A percentile compares a stretch with the other conserved stretches of the same genome.
These are phyloP conservation scores for Smittium mucronatum DNA, from an alignment of 371 early-diverging fungal genomes.

Conservation along the genomic window DNA sequence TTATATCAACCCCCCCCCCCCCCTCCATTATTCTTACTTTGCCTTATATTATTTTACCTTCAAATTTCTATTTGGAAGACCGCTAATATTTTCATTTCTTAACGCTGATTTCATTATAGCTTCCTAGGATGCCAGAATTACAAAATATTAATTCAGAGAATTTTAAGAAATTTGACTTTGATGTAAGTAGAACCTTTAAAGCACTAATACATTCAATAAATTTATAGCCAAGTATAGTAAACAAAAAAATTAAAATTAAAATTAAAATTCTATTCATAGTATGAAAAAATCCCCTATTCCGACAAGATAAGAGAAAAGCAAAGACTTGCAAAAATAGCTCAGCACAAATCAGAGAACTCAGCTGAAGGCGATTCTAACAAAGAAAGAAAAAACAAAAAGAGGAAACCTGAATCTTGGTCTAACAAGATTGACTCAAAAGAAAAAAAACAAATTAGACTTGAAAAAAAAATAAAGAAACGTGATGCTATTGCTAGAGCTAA, in stretches of 20 bases:
- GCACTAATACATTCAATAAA: too few species aligned
- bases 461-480: conserved; percentile 18
- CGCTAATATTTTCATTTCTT: too few species aligned
- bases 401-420: conserved; percentile 26
- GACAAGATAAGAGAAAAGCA: conserved; percentile 49
- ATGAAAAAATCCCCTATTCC: conserved; percentile 19
- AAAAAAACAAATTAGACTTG: conserved; percentile 20
- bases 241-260: conserved; percentile 7
- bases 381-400: conserved; percentile 15
- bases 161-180: conserved; percentile 20
- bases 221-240: background rate
- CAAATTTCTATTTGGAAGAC: too few species aligned
- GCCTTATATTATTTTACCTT: too few species aligned
- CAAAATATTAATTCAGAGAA: conserved; percentile 37
- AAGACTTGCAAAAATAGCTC: conserved; percentile 45
- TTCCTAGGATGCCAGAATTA: conserved; percentile 91
- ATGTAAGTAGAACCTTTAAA: background rate
- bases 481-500: conserved; percentile 17
- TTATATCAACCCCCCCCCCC: too few species aligned
- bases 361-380: conserved; percentile 13
- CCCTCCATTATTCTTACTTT: too few species aligned
- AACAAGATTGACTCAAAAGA: conserved; percentile 21
- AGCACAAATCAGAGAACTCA: conserved; percentile 27
- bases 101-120: background rate
- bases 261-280: conserved; percentile 13